A percentile compares a stretch with the other conserved stretches of the same genome.
Conservation (phyloP, 2,329 filamentous ascomycete genomes). For the Fusarium verticillioides region DNA sequence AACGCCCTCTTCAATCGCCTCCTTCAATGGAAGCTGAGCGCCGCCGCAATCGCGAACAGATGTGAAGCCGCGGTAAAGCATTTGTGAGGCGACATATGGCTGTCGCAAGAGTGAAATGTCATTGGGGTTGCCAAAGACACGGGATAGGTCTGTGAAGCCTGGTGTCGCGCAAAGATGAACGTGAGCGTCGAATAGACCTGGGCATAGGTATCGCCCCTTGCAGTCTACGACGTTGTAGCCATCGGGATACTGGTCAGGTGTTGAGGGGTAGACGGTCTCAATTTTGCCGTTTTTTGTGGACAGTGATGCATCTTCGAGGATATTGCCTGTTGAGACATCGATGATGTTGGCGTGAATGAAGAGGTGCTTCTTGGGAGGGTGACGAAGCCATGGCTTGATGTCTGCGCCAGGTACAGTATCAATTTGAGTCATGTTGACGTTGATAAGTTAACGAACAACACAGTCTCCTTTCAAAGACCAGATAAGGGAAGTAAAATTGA, state of each 20-base stretch:
- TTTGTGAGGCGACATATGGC: conserved; percentile 41
- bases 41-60: not conserved
- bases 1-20: conserved; percentile 64
- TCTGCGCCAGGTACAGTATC: not conserved
- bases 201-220: conserved; percentile 38
- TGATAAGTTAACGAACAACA: too few relatives aligned
- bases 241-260: not conserved
- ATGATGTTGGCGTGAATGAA: conserved; percentile 1
- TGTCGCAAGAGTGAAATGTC: conserved; percentile 56
- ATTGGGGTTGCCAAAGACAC: conserved; percentile 46
- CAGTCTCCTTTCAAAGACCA: not conserved
- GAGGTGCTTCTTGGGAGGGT: not conserved
- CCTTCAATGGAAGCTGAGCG: conserved; percentile 62
- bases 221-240: not conserved
- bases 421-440: not conserved
- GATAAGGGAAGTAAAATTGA: not conserved
- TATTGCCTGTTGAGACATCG: not conserved
- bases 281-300: not conserved
- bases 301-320: not conserved
- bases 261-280: not conserved
- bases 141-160: conserved; percentile 42
- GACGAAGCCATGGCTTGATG: conserved; percentile 4
- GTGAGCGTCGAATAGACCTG: conserved; percentile 48
- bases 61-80: not conserved
- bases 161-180: conserved; percentile 48